A percentile compares a stretch with the other conserved stretches of the same genome.
These are phyloP conservation scores for Daldinia sp. DNA, from an alignment of 2,329 filamentous ascomycete species.

Conservation along the genomic window DNA sequence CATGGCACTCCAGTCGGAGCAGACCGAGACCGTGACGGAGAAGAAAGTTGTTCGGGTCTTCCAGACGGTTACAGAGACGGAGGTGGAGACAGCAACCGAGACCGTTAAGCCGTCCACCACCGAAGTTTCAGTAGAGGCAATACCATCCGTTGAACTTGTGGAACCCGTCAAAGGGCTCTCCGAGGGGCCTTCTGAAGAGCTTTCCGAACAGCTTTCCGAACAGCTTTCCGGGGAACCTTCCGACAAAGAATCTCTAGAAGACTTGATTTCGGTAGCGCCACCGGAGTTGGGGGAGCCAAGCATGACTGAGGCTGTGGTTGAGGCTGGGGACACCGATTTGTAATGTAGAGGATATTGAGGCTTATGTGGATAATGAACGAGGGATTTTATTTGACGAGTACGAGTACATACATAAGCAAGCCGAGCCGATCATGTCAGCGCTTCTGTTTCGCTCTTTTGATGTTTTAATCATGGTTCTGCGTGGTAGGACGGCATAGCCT, in stretches of 20 bases:
- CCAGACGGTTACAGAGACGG: constrained; percentile 47
- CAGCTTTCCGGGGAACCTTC: no score
- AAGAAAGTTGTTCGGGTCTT: constrained; percentile 47
- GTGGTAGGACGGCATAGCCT: constrained; percentile 12
- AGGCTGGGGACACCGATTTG: not conserved
- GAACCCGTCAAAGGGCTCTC: no score
- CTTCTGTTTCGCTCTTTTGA: constrained; percentile 16
- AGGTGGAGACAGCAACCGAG: constrained; percentile 46
- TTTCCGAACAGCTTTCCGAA: no score
- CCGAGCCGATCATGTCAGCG: constrained; percentile 7
- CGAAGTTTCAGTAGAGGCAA: constrained; percentile 2
- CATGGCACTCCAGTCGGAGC: constrained; percentile 29
- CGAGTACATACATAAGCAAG: constrained; percentile 27
- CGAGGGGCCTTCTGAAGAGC: no score
- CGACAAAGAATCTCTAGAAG: constrained; percentile 16
- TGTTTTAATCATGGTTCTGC: constrained; percentile 17
- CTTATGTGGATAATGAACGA: not conserved
- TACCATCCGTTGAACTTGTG: not conserved
- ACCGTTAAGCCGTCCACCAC: constrained; percentile 38
- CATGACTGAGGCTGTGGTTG: not conserved
- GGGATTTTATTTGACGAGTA: constrained; percentile 1
- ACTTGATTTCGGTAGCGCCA: not conserved
- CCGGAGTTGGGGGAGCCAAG: not conserved
- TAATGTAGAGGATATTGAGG: not conserved
- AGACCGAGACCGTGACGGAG: constrained; percentile 44